Percentiles rank a stretch among this genome's conserved stretches.
These are phyloP conservation scores for Microbotryum silenes-acaulis DNA, from an alignment of 1,284 basidiomycete genomes.

Conservation along the genomic window DNA sequence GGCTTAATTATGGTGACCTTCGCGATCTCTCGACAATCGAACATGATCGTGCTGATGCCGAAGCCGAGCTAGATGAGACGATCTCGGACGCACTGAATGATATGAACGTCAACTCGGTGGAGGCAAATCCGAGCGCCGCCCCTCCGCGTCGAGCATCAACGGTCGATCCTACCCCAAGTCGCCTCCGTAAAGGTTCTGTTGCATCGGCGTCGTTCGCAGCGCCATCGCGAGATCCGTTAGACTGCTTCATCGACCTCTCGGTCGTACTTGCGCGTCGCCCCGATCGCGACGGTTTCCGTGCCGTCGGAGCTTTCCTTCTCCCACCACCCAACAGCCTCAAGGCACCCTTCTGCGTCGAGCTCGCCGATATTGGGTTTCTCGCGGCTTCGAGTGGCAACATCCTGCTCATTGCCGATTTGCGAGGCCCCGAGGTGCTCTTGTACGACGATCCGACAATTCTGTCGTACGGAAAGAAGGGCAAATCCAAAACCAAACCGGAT, in stretches of 20 bases:
- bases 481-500: constrained; percentile 40
- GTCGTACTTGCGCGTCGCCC: constrained; percentile 1
- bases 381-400: constrained; percentile 54
- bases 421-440: constrained; percentile 58
- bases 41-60: constrained; percentile 12
- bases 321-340: not conserved
- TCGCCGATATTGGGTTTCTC: constrained; percentile 27
- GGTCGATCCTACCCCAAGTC: too few species aligned
- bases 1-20: constrained; percentile 6
- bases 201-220: constrained; percentile 51
- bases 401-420: constrained; percentile 60
- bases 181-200: constrained; percentile 38
- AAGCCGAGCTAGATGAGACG: constrained; percentile 13
- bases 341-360: constrained; percentile 3
- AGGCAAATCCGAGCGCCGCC: too few species aligned
- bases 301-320: constrained; percentile 42
- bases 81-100: constrained; percentile 15
- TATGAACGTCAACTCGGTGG: constrained; percentile 9
- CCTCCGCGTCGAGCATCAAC: too few species aligned
- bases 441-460: constrained; percentile 43
- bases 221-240: constrained; percentile 56
- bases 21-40: constrained; percentile 5
- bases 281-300: constrained; percentile 56
- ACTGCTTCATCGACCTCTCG: constrained; percentile 14
- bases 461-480: constrained; percentile 38